Evolutionary conservation across 2,329 filamentous ascomycete species (phyloP).

Genomic region (Phoma sp.): DNA sequence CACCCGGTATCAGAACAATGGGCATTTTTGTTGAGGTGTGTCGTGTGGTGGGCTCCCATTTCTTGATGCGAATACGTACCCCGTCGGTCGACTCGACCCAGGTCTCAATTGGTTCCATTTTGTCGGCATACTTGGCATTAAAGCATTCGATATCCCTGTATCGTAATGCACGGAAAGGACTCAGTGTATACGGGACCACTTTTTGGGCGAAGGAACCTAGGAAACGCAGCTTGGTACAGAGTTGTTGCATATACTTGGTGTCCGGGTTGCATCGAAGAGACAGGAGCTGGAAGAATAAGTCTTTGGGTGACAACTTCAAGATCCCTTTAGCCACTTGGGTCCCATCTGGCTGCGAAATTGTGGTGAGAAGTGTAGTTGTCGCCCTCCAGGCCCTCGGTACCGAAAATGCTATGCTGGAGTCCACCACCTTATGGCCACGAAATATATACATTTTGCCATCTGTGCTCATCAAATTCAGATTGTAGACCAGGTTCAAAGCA

Average conservation of each 20-base stretch:
- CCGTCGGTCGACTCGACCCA: not conserved
- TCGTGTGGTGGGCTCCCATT: not conserved
- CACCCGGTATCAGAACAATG: slow-evolving; percentile 69
- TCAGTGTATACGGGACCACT: not conserved
- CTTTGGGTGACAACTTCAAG: not conserved
- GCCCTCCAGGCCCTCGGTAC: not conserved
- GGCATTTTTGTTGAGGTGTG: slow-evolving; percentile 18
- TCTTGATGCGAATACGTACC: not conserved
- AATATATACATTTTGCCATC: not conserved
- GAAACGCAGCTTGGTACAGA: not conserved
- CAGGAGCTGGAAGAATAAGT: not conserved
- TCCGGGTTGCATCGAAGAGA: not conserved
- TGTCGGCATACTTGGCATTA: not conserved
- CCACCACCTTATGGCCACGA: not conserved
- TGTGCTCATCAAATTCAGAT: slow-evolving; percentile 33
- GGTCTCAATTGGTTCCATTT: not conserved
- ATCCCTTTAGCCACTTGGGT: not conserved
- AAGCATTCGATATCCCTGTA: not conserved
- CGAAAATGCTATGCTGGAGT: not conserved
- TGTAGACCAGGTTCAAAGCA: slow-evolving; percentile 66
- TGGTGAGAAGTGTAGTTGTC: not conserved
- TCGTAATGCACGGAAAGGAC: not conserved
- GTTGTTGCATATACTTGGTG: not conserved
- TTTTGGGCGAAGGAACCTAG: not conserved
- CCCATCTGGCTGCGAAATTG: not conserved